Base-by-base conservation (phyloP, 2,329 filamentous ascomycete genomes). In the Xylaria sp. region DNA sequence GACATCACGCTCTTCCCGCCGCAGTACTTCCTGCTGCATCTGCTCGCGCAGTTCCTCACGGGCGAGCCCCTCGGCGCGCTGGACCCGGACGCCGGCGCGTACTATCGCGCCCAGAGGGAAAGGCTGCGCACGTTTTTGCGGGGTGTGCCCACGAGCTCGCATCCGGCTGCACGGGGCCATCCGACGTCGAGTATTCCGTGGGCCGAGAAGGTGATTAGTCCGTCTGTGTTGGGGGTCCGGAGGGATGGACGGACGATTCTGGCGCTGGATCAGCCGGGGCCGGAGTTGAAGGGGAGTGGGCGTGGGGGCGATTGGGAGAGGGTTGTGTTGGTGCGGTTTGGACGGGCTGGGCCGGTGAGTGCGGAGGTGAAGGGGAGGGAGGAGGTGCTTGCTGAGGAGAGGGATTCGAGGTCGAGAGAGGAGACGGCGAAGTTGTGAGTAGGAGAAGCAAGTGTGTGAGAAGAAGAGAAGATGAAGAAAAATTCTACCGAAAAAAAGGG, bases 1-100 rank as follows among this genome's bases (percentile, higher is more conserved):
- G 80, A 89, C 46, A 86, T 97, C 61, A 89, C 95, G 59, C 77
- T 99, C 4, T 97, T 95, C 70, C 94, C 94, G 3, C 94, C 94
- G 0, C 94, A 97, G 70, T 88, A 87, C 70, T 92, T 89, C 73
- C 80, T 94, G 3, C 78, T 91, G 9, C 76, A 80, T 39, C 74
- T 89, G 0, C 73, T 90, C 1, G 72, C 80, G 0, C 75, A 75
- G 1, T 83, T 85, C 65, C 74, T 89, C 13, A 71, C 70, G 3
- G 73, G 76, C 34, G 68, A 63, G 13, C 69, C 64, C 10, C 66
- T 71, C 0, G 72, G 66, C 0, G 61, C 66, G 0, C 66, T 70
- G 1, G 55, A 60, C 1, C 64, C 68, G 7, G 68, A 67, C 1
- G 60, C 68, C 1, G 59, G 64, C 18, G 68, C 52, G 51, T 59